phyloP scores from a whole-genome alignment of 2,329 filamentous ascomycete species.

The Alternaria sp. region DNA sequence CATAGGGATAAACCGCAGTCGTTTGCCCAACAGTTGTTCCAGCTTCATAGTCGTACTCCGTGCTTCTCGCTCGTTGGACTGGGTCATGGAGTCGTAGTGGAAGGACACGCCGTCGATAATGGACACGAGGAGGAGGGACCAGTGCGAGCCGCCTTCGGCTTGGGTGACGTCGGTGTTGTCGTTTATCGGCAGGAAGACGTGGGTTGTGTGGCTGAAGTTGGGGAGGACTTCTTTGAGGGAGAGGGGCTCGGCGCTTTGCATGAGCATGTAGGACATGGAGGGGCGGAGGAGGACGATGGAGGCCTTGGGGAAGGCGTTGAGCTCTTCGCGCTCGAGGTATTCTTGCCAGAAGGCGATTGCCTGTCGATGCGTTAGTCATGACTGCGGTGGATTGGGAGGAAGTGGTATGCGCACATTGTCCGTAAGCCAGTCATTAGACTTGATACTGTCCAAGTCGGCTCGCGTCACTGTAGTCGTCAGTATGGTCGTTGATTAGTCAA shows the following conservation, averaged over 20 bases:
- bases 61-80: slow-evolving; percentile 78
- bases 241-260: slow-evolving; percentile 69
- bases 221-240: slow-evolving; percentile 73
- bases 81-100: slow-evolving; percentile 89
- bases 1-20: slow-evolving; percentile 78
- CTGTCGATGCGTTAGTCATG: slow-evolving; percentile 52
- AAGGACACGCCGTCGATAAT: slow-evolving; percentile 90
- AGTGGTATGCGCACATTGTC: slow-evolving; percentile 72
- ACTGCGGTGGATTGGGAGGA: not conserved
- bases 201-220: slow-evolving; percentile 79
- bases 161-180: slow-evolving; percentile 80
- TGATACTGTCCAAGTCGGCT: slow-evolving; percentile 87
- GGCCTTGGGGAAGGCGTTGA: slow-evolving; percentile 78
- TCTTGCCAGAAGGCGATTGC: slow-evolving; percentile 99
- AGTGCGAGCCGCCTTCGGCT: slow-evolving; percentile 91
- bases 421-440: slow-evolving; percentile 86
- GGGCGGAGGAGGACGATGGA: slow-evolving; percentile 90
- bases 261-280: slow-evolving; percentile 89
- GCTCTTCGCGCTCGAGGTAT: slow-evolving; percentile 88
- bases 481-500: not conserved
- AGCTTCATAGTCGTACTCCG: slow-evolving; percentile 73
- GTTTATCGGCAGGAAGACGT: slow-evolving; percentile 96
- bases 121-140: slow-evolving; percentile 90
- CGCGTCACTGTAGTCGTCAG: slow-evolving; percentile 70
- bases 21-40: slow-evolving; percentile 68